Conservation (phyloP, 1,284 basidiomycete species). For the Amylostereum areolatum region DNA sequence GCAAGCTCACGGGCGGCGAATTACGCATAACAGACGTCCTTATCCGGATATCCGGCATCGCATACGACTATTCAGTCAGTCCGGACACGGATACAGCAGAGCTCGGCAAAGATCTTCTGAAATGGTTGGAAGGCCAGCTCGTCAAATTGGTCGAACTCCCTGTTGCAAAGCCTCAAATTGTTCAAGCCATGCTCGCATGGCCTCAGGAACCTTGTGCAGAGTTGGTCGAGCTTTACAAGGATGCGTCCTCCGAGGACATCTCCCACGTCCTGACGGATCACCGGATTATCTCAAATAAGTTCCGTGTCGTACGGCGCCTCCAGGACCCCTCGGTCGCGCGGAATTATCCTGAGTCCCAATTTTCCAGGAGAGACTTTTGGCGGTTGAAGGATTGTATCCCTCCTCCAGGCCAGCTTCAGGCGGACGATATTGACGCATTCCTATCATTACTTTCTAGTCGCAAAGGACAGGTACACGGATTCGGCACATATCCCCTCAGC, state of each 20-base stretch:
- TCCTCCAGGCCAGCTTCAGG: constrained; percentile 38
- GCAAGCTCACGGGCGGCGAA: constrained; percentile 25
- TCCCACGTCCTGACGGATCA: constrained; percentile 50
- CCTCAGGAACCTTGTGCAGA: constrained; percentile 48
- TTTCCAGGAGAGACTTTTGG: constrained; percentile 71
- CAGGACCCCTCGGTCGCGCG: constrained; percentile 36
- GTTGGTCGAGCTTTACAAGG: constrained; percentile 37
- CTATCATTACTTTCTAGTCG: constrained; percentile 61
- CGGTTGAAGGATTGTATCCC: constrained; percentile 73
- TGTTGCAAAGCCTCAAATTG: constrained; percentile 36
- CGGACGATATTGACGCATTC: constrained; percentile 70
- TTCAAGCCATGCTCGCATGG: constrained; percentile 65
- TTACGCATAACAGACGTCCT: constrained; percentile 57
- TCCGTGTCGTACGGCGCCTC: constrained; percentile 64
- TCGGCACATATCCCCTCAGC: constrained; percentile 28
- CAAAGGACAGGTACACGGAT: constrained; percentile 52
- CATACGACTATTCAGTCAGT: constrained; percentile 42
- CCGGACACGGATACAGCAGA: constrained; percentile 20
- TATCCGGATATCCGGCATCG: constrained; percentile 54
- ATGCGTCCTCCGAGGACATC: constrained; percentile 39
- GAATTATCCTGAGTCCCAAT: constrained; percentile 35
- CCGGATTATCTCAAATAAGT: constrained; percentile 62
- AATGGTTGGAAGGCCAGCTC: constrained; percentile 61
- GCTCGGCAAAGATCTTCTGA: constrained; percentile 42
- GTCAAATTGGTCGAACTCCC: constrained; percentile 33